A percentile compares a stretch with the other conserved stretches of the same genome.
phyloP scores from a whole-genome alignment of 2,329 filamentous ascomycete genomes.

The Phialophora chinensis region DNA sequence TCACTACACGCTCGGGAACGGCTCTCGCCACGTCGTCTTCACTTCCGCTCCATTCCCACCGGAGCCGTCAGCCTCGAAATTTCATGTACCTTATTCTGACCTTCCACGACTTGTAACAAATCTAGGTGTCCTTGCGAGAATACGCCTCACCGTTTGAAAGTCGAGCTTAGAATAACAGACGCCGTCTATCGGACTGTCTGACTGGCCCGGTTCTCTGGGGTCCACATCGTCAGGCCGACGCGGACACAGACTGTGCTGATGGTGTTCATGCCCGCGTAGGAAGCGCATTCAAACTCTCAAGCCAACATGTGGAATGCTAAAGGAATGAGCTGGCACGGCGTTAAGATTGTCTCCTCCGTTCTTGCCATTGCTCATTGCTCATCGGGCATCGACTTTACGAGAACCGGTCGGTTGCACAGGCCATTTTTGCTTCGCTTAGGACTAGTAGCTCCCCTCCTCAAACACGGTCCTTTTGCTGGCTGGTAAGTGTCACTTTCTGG shows the following conservation, averaged over 20 bases:
- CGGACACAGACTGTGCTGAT: no score
- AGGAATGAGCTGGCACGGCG: neutral
- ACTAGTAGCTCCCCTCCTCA: neutral
- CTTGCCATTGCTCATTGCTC: neutral
- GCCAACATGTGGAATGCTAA: neutral
- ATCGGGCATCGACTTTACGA: neutral
- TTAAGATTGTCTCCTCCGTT: neutral
- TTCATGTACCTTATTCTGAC: neutral
- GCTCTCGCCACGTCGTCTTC: neutral
- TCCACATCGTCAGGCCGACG: neutral
- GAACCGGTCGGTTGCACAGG: neutral
- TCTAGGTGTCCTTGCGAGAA: neutral
- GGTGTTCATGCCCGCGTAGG: no score
- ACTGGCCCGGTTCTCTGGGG: neutral
- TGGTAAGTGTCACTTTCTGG: neutral
- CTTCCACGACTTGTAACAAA: neutral
- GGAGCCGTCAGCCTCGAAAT: neutral
- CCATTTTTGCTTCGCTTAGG: neutral
- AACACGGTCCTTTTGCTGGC: neutral
- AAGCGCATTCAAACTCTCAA: neutral
- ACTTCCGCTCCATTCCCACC: neutral
- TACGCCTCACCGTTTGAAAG: neutral
- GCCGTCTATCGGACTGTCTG: no score
- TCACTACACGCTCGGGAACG: no score
- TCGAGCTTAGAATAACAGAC: neutral